These are phyloP conservation scores for Cercospora sp. DNA, from an alignment of 2,329 filamentous ascomycete genomes.

Conservation along the genomic window DNA sequence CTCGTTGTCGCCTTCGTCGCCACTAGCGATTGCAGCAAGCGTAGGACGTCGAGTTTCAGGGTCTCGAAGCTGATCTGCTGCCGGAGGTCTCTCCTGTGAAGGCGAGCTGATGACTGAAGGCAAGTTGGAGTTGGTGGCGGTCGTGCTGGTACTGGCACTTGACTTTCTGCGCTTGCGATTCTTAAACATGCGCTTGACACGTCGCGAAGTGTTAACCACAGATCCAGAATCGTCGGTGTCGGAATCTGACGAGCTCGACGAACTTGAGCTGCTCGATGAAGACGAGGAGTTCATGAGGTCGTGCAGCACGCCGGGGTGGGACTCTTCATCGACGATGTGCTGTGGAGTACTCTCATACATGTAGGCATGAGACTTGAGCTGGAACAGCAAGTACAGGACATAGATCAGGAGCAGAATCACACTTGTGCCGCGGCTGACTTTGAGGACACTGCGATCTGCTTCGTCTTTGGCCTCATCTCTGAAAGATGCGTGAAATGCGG, in stretches of 20 bases:
- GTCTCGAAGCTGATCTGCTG: slow-evolving; percentile 43
- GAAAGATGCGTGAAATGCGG: slow-evolving; percentile 90
- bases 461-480: slow-evolving; percentile 41
- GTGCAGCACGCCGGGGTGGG: slow-evolving; percentile 78
- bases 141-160: slow-evolving; percentile 69
- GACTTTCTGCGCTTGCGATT: slow-evolving; percentile 73
- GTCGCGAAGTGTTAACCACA: slow-evolving; percentile 64
- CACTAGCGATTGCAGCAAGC: slow-evolving; percentile 49
- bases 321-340: slow-evolving; percentile 88
- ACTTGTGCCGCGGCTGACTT: slow-evolving; percentile 87
- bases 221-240: slow-evolving; percentile 66
- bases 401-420: slow-evolving; percentile 83
- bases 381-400: slow-evolving; percentile 79
- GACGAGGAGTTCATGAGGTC: slow-evolving; percentile 73
- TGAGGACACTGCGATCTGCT: slow-evolving; percentile 71
- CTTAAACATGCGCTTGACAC: slow-evolving; percentile 70
- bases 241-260: slow-evolving; percentile 57
- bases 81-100: slow-evolving; percentile 41
- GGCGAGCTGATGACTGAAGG: slow-evolving; percentile 50
- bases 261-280: slow-evolving; percentile 53
- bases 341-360: slow-evolving; percentile 92
- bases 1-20: slow-evolving; percentile 57
- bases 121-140: slow-evolving; percentile 50
- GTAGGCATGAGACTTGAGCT: slow-evolving; percentile 88
- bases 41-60: slow-evolving; percentile 41